Evolutionary conservation across 352 stramenopile genomes (phyloP), one percentile per base, ranked within the genome.

Genomic region (Phytopythium ostracodes): DNA sequence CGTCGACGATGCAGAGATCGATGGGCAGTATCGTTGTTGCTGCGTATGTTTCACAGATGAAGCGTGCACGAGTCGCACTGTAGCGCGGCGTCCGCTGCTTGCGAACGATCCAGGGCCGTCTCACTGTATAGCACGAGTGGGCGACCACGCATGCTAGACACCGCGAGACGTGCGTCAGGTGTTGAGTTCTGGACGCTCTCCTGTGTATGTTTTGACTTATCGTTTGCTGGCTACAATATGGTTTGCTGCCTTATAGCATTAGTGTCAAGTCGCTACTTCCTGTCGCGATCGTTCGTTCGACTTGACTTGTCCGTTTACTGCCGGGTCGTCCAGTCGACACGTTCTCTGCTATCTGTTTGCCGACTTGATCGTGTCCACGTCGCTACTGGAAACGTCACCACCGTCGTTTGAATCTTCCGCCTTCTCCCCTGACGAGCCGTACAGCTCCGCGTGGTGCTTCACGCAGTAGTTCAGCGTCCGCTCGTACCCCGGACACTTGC

Each of bases 401-500:
- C 15, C 29, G n/a, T 15, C 17, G 27, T 29, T 58, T 14, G 33
- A 47, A 20, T 14, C 52, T 4, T 25, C 33, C 9, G 31, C 11
- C 51, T 44, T 38, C 51, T n/a, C 27, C 3, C 44, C 52, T 20
- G 22, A 43, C 9, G 52, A 33, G 0, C 52, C n/a, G 4, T 11
- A 15, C 11, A 66, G 60, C 53, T 61, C 36, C 0, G 31, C 43
- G 52, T 57, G 46, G 55, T 67, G 62, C 54, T 50, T 59, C 24
- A 52, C 33, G 47, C 62, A 67, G 62, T 58, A 67, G 55, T 67
- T 71, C 24, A 62, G 57, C 38, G 65, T 71, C 20, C 65, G 65
- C 65, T 71, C 59, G 55, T 64, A 71, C 33, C 59, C 60, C 17
- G 65, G 60, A 17, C 63, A 66, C 29, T 66, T 70, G 66, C 73